Base-by-base conservation (phyloP, 2,329 filamentous ascomycete genomes). In the Fusarium chlamydosporum region DNA sequence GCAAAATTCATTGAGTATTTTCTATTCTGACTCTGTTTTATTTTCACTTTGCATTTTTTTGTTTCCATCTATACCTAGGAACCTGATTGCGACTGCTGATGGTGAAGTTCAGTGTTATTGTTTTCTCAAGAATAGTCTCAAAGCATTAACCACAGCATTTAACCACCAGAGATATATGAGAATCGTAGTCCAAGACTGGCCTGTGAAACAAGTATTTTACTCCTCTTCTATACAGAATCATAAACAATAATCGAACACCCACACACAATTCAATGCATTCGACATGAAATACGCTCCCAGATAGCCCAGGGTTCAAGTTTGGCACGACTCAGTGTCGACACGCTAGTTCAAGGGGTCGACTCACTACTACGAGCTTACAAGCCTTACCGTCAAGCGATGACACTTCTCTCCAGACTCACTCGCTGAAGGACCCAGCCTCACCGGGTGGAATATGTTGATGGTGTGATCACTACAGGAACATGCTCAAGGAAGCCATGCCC, bases 271-370 rank as follows among this genome's bases (percentile, higher is more conserved):
- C 37, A 41, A 46, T 10, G n/a, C 13, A 18, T 42, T 40, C 46
- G 27, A 40, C 23, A 52, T 35, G 38, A 35, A 31, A 52, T 10
- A 29, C n/a, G 23, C 26, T 29, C 4, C 6, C 26, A 18, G 33
- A n/a, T n/a, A 40, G 23, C 23, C 16, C 8, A 20, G 33, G 23
- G 20, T 34, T 31, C 45, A 48, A 51, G 23, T 45, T 31, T 41
- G 35, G 55, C 54, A 38, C 66, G 45, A 68, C 57, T 68, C 56
- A 65, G 56, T 40, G 48, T 52, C 27, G 35, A 29, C 20, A 51
- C 27, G 40, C 46, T 66, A 61, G 42, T 55, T 58, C 50, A 65
- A 60, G 43, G 57, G 57, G 55, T 38, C 54, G 66, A 37, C 20
- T 56, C 37, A 53, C 33, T 26, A 52, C 45, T 26, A 20, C 34